Percentiles rank a stretch among this genome's conserved stretches.
These are phyloP conservation scores for Citrullus colocynthis DNA, from an alignment of 306 rosid genomes.

Conservation along the genomic window DNA sequence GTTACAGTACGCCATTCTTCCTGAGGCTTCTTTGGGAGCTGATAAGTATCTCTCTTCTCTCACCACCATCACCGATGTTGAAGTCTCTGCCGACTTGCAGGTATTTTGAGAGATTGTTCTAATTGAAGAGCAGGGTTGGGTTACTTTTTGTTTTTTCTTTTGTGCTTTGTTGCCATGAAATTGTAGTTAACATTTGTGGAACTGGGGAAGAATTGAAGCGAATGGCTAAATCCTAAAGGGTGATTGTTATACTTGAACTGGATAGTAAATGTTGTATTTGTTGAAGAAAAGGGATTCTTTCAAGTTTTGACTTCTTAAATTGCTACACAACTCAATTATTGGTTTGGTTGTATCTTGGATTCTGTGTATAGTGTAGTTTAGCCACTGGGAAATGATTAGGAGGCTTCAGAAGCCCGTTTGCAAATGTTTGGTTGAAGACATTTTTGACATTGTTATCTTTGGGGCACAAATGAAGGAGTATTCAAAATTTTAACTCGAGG, in stretches of 20 bases:
- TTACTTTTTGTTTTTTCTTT: not conserved
- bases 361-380: not conserved
- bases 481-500: not conserved
- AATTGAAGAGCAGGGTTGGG: not conserved
- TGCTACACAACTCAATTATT: not conserved
- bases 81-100: slow-evolving; percentile 85
- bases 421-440: not conserved
- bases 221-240: not conserved
- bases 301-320: not conserved
- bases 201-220: not conserved
- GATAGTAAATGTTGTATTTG: not conserved
- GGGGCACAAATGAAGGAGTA: not conserved
- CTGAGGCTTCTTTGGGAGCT: slow-evolving; percentile 88
- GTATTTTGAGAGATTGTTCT: slow-evolving; percentile 11
- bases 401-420: not conserved
- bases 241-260: not conserved
- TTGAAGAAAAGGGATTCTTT: not conserved
- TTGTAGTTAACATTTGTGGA: not conserved
- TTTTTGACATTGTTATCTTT: not conserved
- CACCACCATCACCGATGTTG: slow-evolving; percentile 75
- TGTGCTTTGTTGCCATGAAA: not conserved
- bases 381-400: not conserved
- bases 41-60: slow-evolving; percentile 78
- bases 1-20: slow-evolving; percentile 62
- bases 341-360: not conserved